phyloP scores from a whole-genome alignment of 2,329 filamentous ascomycete genomes.

The Colletotrichum liaoningense region DNA sequence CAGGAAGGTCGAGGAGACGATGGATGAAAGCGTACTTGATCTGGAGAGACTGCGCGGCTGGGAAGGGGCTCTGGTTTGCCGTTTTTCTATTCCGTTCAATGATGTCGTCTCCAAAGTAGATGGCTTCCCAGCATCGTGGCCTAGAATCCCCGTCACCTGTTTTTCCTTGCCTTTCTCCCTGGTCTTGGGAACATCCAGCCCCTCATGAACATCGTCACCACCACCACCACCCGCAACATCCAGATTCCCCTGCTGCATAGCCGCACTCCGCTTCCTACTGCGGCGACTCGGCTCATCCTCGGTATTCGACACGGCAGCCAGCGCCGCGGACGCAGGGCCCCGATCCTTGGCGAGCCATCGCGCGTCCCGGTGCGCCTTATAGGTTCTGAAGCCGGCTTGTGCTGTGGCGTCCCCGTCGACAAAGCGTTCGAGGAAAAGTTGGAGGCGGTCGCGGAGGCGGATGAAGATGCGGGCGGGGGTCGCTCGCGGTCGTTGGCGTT shows the following conservation, averaged over 20 bases:
- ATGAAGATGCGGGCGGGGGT: constrained; percentile 15
- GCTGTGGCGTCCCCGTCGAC: constrained; percentile 21
- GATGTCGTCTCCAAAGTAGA: background rate
- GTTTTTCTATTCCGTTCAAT: background rate
- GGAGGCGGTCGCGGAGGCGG: constrained; percentile 30
- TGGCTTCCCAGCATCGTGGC: no score
- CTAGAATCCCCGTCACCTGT: background rate
- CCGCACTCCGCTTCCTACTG: background rate
- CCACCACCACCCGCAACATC: background rate
- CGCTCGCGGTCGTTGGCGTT: background rate
- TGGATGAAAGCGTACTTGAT: background rate
- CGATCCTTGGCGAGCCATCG: constrained; percentile 9
- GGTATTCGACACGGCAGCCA: background rate
- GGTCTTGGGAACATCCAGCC: background rate
- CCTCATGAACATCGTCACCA: background rate
- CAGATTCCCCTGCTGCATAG: background rate
- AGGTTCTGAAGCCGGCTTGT: background rate
- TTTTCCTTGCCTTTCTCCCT: background rate
- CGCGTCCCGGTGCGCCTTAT: constrained; percentile 18
- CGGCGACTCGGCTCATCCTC: background rate
- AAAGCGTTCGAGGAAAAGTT: constrained; percentile 21
- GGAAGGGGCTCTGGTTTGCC: background rate
- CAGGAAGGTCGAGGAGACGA: constrained; percentile 2
- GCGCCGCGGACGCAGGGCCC: background rate
- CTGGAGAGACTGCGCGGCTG: background rate